Evolutionary conservation across 2,329 filamentous ascomycete genomes (phyloP).

Genomic region (Clonostachys rosea): DNA sequence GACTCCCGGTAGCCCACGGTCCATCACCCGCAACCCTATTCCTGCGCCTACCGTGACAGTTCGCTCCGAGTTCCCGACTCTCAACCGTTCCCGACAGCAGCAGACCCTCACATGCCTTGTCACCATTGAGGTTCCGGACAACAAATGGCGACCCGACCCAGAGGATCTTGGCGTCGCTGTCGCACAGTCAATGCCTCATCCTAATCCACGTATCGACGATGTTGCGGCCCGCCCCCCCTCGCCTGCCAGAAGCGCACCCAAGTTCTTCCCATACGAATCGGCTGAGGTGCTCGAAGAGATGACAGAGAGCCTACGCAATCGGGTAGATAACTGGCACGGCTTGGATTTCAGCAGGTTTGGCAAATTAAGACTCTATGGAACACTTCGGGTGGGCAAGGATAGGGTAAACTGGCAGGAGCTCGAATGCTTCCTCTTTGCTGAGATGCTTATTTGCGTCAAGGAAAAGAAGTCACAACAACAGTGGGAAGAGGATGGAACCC

Average conservation of each 20-base stretch:
- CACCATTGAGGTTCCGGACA: constrained; percentile 89
- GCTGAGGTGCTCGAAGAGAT: constrained; percentile 76
- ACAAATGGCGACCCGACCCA: constrained; percentile 81
- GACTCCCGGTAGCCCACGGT: constrained; percentile 68
- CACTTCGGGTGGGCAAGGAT: constrained; percentile 91
- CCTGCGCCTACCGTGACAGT: constrained; percentile 89
- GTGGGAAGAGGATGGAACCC: constrained; percentile 58
- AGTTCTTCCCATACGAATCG: constrained; percentile 69
- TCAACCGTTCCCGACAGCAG: constrained; percentile 87
- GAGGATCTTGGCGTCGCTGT: constrained; percentile 66
- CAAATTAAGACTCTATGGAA: constrained; percentile 84
- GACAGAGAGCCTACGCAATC: constrained; percentile 75
- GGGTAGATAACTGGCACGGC: constrained; percentile 99
- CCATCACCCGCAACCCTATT: constrained; percentile 77
- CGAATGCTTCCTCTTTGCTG: constrained; percentile 93
- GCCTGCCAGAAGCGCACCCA: constrained; percentile 50
- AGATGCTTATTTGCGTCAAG: constrained; percentile 99
- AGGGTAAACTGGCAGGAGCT: constrained; percentile 95
- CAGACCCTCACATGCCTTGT: constrained; percentile 92
- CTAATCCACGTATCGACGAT: constrained; percentile 43
- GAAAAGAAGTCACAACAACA: constrained; percentile 76
- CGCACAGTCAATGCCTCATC: constrained; percentile 18
- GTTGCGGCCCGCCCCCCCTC: constrained; percentile 53
- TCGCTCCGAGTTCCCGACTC: constrained; percentile 92
- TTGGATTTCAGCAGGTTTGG: constrained; percentile 92